A percentile compares a stretch with the other conserved stretches of the same genome.
Evolutionary conservation across 2,329 filamentous ascomycete species (phyloP).

Genomic region (Alternaria novae-zelandiae): DNA sequence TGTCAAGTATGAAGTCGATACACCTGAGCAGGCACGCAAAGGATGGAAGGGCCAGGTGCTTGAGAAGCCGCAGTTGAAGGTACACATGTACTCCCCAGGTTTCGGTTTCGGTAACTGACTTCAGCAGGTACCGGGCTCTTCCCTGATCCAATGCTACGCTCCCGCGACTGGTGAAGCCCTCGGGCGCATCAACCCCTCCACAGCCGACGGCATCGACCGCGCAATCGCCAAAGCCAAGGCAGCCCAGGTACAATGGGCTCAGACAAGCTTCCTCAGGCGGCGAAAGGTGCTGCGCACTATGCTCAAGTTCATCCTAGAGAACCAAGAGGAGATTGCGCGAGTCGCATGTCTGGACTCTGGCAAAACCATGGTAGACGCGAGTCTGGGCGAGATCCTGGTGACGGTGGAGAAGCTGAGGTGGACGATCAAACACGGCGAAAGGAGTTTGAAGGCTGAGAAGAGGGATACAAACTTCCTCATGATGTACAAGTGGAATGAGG

Average conservation of each 20-base stretch:
- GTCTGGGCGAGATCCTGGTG: conserved; percentile 92
- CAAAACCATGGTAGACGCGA: conserved; percentile 94
- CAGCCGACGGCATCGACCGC: conserved; percentile 77
- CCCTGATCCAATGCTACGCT: conserved; percentile 81
- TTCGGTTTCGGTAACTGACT: conserved; percentile 7
- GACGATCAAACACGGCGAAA: conserved; percentile 90
- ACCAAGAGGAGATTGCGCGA: conserved; percentile 85
- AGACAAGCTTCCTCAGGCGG: conserved; percentile 78
- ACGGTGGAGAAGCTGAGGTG: conserved; percentile 93
- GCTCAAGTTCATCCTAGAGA: conserved; percentile 81
- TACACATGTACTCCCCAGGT: conserved; percentile 25
- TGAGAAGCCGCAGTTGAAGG: conserved; percentile 67
- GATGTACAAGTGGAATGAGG: conserved; percentile 92
- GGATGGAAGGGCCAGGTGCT: conserved; percentile 64
- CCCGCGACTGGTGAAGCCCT: conserved; percentile 88
- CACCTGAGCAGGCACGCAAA: conserved; percentile 65
- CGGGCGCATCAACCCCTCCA: conserved; percentile 78
- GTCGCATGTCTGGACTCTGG: conserved; percentile 91
- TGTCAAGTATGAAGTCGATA: conserved; percentile 66
- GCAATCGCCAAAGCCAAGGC: conserved; percentile 74
- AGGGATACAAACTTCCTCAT: conserved; percentile 91
- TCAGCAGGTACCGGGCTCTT: conserved; percentile 63
- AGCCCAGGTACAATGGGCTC: conserved; percentile 79
- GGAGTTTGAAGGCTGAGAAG: conserved; percentile 71
- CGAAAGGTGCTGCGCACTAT: conserved; percentile 81